Base-by-base conservation (phyloP, 495 filamentous ascomycete species). In the Neurospora sp. region DNA sequence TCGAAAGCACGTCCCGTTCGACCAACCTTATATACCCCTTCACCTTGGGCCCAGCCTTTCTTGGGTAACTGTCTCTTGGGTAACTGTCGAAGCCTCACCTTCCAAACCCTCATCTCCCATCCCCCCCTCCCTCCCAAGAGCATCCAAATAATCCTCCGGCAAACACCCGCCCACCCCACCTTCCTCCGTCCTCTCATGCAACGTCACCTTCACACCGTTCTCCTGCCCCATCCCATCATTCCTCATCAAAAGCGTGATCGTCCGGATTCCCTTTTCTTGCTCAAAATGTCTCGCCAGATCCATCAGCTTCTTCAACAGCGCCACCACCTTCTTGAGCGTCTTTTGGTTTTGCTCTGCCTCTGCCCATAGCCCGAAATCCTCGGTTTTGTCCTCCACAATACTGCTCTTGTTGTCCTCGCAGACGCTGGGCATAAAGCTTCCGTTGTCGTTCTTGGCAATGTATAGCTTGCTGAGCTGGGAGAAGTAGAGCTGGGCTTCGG, bases 401-500 rank as follows among this genome's bases (percentile, higher is more conserved):
- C 14, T 70, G 20, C 18, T 22, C 3, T 12, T 70, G 42, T 31
- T 40, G n/a, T 40, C 20, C 4, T 4, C n/a, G 20, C 37, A 1
- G 41, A 35, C 20, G 31, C 48, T 16, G 74, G 48, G 4, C 4
- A 22, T 0, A 76, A 79, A 18, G 42, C 41, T 7, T 77, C 76
- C 10, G 9, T 14, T 27, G 2, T 27, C 20, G 65, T 79, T 77
- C 37, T 39, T 12, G n/a, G 76, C 76, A 3, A 73, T 41, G 61
- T 73, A 75, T n/a, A 79, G 61, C 65, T 73, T 44, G 1, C 10
- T 37, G 4, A 75, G 40, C 1, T 74, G 76, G 7, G 65, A 27
- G 7, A 79, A 79, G 70, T 76, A 79, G 14, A 79, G 69, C 71
- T 78, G 78, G 4, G 74, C 76, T 69, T 76, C 70, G 48, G 72